phyloP scores from a whole-genome alignment of 768 basidiomycete species.

The Clitopilus hobsonii region DNA sequence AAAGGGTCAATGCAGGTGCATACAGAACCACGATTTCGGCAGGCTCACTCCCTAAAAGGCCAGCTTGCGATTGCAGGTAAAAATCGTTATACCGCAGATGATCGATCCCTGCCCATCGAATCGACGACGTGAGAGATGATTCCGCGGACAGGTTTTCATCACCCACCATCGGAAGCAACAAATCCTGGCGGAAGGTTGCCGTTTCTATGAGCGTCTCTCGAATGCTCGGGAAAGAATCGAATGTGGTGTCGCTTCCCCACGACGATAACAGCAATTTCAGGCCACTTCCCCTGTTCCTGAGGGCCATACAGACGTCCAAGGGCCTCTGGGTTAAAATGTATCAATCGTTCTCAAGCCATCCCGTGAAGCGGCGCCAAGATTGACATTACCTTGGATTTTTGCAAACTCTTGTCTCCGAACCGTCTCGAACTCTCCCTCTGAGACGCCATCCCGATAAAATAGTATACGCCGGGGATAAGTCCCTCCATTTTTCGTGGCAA shows the following conservation, averaged over 20 bases:
- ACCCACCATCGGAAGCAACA: slow-evolving; percentile 42
- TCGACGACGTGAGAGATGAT: background rate
- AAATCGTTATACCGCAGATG: slow-evolving; percentile 58
- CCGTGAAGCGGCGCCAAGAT: background rate
- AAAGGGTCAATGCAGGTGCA: background rate
- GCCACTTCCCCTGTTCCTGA: slow-evolving; percentile 28
- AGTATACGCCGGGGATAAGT: slow-evolving; percentile 15
- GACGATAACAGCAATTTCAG: slow-evolving; percentile 51
- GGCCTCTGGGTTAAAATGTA: background rate
- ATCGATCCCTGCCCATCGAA: slow-evolving; percentile 34
- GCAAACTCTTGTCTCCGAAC: slow-evolving; percentile 16
- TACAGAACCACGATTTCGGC: background rate
- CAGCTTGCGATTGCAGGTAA: slow-evolving; percentile 56
- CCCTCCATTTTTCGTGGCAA: slow-evolving; percentile 4
- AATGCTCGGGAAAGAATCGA: slow-evolving; percentile 57
- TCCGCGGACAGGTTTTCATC: background rate
- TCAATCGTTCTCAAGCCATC: background rate
- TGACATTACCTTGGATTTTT: slow-evolving; percentile 8
- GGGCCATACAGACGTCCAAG: slow-evolving; percentile 32
- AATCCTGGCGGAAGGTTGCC: slow-evolving; percentile 49
- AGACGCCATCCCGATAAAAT: slow-evolving; percentile 27
- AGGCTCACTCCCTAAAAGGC: slow-evolving; percentile 45
- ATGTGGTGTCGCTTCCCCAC: slow-evolving; percentile 53
- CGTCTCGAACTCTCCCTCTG: slow-evolving; percentile 24
- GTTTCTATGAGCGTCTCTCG: slow-evolving; percentile 38